phyloP scores from a whole-genome alignment of 2,329 filamentous ascomycete species.

The Microsporum audouinii region DNA sequence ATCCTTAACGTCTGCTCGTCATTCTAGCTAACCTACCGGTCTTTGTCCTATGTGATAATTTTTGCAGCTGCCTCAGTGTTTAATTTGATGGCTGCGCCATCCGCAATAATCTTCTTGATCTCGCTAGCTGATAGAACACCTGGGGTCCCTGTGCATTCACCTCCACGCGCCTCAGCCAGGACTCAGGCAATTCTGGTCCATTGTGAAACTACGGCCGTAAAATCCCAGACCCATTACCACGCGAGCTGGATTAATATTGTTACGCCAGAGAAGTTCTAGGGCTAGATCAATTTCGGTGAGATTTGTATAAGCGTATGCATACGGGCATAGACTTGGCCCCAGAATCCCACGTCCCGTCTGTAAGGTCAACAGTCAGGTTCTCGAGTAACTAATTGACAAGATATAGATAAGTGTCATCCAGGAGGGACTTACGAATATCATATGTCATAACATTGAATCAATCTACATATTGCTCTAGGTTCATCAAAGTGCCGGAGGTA shows the following conservation, averaged over 20 bases:
- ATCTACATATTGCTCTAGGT: slow-evolving; percentile 13
- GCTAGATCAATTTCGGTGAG: slow-evolving; percentile 23
- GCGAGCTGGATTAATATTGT: slow-evolving; percentile 19
- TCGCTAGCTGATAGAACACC: slow-evolving; percentile 24
- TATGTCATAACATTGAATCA: slow-evolving; percentile 25
- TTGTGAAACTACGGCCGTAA: slow-evolving; percentile 20
- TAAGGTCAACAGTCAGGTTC: not conserved
- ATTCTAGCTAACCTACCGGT: slow-evolving; percentile 25
- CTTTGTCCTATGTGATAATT: slow-evolving; percentile 16
- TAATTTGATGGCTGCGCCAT: slow-evolving; percentile 1
- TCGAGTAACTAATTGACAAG: no score
- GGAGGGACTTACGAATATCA: slow-evolving; percentile 16
- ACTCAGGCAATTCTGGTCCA: slow-evolving; percentile 19
- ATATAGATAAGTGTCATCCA: not conserved
- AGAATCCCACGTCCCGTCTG: slow-evolving; percentile 21
- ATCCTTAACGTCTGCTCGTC: slow-evolving; percentile 26
- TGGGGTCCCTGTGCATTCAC: slow-evolving; percentile 21
- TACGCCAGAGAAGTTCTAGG: slow-evolving; percentile 21
- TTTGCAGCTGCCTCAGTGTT: slow-evolving; percentile 22
- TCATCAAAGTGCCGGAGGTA: slow-evolving; percentile 22
- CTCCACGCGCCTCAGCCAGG: slow-evolving; percentile 23
- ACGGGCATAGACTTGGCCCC: slow-evolving; percentile 13
- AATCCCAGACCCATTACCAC: slow-evolving; percentile 23
- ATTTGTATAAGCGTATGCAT: slow-evolving; percentile 23
- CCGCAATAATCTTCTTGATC: slow-evolving; percentile 20